Base-by-base conservation (phyloP, 768 basidiomycete species). In the Rhodosporidiobolus sp. region DNA sequence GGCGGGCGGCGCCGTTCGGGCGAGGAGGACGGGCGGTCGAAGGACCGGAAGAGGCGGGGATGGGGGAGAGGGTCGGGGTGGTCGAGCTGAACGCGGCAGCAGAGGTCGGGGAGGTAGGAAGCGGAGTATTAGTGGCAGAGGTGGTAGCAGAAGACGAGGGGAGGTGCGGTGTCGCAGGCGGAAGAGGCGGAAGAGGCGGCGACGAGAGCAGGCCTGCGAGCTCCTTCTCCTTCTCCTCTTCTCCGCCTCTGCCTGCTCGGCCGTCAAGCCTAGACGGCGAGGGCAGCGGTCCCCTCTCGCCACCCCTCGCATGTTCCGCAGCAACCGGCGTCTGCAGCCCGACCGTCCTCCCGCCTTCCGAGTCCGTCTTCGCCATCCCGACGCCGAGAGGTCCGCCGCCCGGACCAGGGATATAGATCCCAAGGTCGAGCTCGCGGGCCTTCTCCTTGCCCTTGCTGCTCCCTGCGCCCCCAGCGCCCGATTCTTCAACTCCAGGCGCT, bases 341-440 rank as follows among this genome's bases (percentile, higher is more conserved):
- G 22, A 46, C 45, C 8, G 63, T 65, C 22, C 45, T 24, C 10
- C 54, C 63, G 3, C 63, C 63, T 7, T 65, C 63, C 22, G 63
- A 65, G 1, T 48, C 54, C 9, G 30, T 46, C 45, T 53, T 35
- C 52, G 35, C 63, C 63, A 64, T 64, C 20, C 38, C 30, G 7
- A 32, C n/a, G 14, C 26, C 9, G 14, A 43, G 38, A 43, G 38
- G 38, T 14, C 38, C 38, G 38, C 38, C 38, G 38, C 38, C 38
- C 38, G 38, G 38, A 43, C 38, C 38, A 14, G 65, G 65, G 10
- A 66, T 30, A 4, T 43, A n/a, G 35, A 66, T 66, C 0, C 65
- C 65, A n/a, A 66, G 49, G 26, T 66, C 65, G 28, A 66, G 56
- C 54, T 56, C 54, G 30, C 65, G 55, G 46, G 65, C 65, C 65